Base-by-base conservation (phyloP, 148 eudicot species). In the Rhododendron kiyosumense region DNA sequence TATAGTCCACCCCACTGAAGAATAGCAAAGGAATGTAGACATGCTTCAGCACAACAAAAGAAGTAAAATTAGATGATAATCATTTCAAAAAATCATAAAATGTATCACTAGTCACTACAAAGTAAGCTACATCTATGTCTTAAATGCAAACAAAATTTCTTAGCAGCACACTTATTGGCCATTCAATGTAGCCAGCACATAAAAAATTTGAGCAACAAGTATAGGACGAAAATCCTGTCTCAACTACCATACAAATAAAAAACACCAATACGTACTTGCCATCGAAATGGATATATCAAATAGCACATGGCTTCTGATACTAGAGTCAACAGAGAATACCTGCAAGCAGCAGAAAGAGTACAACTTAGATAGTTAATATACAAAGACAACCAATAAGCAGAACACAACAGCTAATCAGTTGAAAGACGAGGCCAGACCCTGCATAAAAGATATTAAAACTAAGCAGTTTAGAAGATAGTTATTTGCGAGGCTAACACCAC, bases 1-100 rank as follows among this genome's bases (percentile, higher is more conserved):
- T 97, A 85, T 97, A 97, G 89, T 97, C 99, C 78, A 97, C 99
- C 90, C 98, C 98, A 89, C 99, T 97, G 98, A 97, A 97, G 93
- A 97, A 97, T 83, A 97, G 98, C 82, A 97, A 91, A 84, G 99
- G 99, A 91, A 97, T 97, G 98, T 95, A 97, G 92, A 97, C 99
- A 90, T 97, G 99, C 99, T 97, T 93, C 98, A 92, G 88, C 88
- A 90, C 85, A 92, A 88, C 85, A 89, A 93, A 88, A 69, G 52
- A 84, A 83, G 61, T 85, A 78, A 84, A 81, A 90, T 92, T 86
- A 92, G 94, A 92, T 83, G 43, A 84, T 86, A 84, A 89, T 69
- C 85, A 76, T 78, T 54, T 75, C 74, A 81, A 84, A 78, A 75
- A 79, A 83, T 26, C 52, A 83, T 41, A 77, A 17, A 41, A 87